Percentiles rank a stretch among this genome's conserved stretches.
These are phyloP conservation scores for Cercospora sesami DNA, from an alignment of 2,329 filamentous ascomycete species.

Conservation along the genomic window DNA sequence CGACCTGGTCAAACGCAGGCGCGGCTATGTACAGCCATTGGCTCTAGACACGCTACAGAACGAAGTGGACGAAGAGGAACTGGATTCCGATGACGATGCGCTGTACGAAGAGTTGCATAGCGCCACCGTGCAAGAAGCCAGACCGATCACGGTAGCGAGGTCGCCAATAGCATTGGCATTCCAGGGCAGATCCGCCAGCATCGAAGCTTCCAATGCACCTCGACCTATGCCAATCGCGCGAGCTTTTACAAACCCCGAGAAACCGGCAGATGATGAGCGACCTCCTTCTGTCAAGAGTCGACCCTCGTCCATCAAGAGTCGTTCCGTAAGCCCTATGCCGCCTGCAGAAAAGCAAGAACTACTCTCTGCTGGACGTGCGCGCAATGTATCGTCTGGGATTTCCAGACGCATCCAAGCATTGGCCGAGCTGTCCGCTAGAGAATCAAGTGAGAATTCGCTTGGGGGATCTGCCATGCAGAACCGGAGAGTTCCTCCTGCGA, in stretches of 20 bases:
- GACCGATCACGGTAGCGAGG: slow-evolving; percentile 74
- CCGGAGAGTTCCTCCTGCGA: slow-evolving; percentile 21
- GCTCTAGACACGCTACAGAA: slow-evolving; percentile 41
- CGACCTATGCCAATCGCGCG: slow-evolving; percentile 30
- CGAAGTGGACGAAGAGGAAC: slow-evolving; percentile 44
- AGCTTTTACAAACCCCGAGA: slow-evolving; percentile 19
- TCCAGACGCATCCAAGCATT: slow-evolving; percentile 92
- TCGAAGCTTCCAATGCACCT: slow-evolving; percentile 27
- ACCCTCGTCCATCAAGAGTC: not conserved
- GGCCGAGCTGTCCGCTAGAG: slow-evolving; percentile 62
- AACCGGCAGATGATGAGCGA: slow-evolving; percentile 8
- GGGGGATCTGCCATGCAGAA: slow-evolving; percentile 18
- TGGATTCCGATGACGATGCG: slow-evolving; percentile 66
- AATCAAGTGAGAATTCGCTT: slow-evolving; percentile 25
- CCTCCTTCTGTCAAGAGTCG: not conserved
- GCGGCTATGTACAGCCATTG: slow-evolving; percentile 44
- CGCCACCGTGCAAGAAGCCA: slow-evolving; percentile 80
- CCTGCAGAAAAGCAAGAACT: slow-evolving; percentile 39
- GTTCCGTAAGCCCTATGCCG: slow-evolving; percentile 8
- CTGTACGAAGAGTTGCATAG: slow-evolving; percentile 75
- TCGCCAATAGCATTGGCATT: slow-evolving; percentile 59
- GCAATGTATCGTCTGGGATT: slow-evolving; percentile 84
- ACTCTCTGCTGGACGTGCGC: slow-evolving; percentile 51
- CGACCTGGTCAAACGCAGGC: slow-evolving; percentile 42
- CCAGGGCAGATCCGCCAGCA: slow-evolving; percentile 37